phyloP scores from a whole-genome alignment of 305 asterid species.

The Lippia alba region DNA sequence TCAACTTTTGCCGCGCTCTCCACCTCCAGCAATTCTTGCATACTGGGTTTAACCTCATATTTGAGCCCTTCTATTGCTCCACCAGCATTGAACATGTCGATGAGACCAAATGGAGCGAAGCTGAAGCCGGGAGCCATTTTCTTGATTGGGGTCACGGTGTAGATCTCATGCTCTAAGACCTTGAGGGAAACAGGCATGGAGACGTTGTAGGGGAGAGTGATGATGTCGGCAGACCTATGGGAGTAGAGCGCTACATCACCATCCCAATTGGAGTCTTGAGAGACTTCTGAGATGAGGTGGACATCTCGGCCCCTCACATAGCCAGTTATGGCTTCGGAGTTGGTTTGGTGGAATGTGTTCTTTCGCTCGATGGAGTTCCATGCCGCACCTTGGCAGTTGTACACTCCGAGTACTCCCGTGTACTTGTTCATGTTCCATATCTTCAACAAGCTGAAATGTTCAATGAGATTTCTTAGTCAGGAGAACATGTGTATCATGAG shows the following conservation, averaged over 20 bases:
- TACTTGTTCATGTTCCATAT: conserved; percentile 96
- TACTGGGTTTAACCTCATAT: conserved; percentile 34
- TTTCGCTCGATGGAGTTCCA: conserved; percentile 81
- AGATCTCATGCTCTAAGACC: conserved; percentile 81
- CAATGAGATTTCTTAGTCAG: background rate
- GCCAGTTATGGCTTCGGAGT: conserved; percentile 66
- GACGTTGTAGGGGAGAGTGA: conserved; percentile 52
- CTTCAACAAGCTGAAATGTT: conserved; percentile 68
- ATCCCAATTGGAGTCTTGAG: conserved; percentile 62
- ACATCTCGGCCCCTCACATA: conserved; percentile 74
- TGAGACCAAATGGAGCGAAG: conserved; percentile 82
- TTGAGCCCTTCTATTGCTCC: conserved; percentile 58
- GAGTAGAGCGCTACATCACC: conserved; percentile 72
- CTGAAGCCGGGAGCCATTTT: conserved; percentile 47
- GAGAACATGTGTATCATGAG: too few species aligned
- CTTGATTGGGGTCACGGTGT: conserved; percentile 70
- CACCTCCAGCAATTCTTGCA: conserved; percentile 14
- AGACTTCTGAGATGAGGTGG: conserved; percentile 66
- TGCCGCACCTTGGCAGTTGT: conserved; percentile 98
- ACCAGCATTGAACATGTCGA: conserved; percentile 83
- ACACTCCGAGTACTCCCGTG: conserved; percentile 82
- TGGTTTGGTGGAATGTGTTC: conserved; percentile 79
- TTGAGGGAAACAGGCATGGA: conserved; percentile 77
- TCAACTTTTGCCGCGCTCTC: conserved; percentile 37
- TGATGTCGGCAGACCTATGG: conserved; percentile 43